These are phyloP conservation scores for Penicillium sp. DNA, from an alignment of 2,329 filamentous ascomycete genomes.

Conservation along the genomic window DNA sequence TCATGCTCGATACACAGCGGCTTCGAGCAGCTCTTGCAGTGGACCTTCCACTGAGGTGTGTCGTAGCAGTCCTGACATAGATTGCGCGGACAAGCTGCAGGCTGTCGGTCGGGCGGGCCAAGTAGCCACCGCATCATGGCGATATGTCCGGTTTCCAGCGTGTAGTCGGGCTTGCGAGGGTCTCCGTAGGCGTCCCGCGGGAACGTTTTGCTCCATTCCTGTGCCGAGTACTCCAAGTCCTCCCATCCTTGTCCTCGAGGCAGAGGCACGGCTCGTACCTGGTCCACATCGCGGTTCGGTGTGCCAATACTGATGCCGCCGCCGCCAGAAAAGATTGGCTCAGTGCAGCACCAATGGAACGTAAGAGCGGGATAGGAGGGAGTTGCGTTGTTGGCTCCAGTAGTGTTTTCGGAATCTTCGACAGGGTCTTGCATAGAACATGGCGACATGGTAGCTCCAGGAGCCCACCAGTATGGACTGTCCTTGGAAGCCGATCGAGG, in stretches of 20 bases:
- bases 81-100: conserved; percentile 47
- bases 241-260: conserved; percentile 48
- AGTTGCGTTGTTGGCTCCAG: too few relatives aligned
- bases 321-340: conserved; percentile 52
- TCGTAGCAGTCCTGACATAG: conserved; percentile 52
- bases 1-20: conserved; percentile 54
- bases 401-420: conserved; percentile 19
- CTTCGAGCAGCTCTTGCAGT: conserved; percentile 50
- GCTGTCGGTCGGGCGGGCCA: conserved; percentile 39
- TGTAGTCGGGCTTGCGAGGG: conserved; percentile 32
- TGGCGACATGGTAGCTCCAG: conserved; percentile 47
- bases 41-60: conserved; percentile 51
- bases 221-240: conserved; percentile 46
- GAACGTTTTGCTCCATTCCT: conserved; percentile 36
- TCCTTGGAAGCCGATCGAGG: too few relatives aligned
- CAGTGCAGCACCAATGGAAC: conserved; percentile 53
- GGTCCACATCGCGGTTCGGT: conserved; percentile 46
- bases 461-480: conserved; percentile 57
- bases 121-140: conserved; percentile 42
- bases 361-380: conserved; percentile 44
- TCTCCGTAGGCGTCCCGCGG: conserved; percentile 36
- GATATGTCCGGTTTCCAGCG: conserved; percentile 33
- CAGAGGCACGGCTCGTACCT: conserved; percentile 49
- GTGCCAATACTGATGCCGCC: conserved; percentile 51
- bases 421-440: conserved; percentile 51